Evolutionary conservation across 2,329 filamentous ascomycete genomes (phyloP), one percentile per base, ranked within the genome.

Genomic region (Penicillium sp.): DNA sequence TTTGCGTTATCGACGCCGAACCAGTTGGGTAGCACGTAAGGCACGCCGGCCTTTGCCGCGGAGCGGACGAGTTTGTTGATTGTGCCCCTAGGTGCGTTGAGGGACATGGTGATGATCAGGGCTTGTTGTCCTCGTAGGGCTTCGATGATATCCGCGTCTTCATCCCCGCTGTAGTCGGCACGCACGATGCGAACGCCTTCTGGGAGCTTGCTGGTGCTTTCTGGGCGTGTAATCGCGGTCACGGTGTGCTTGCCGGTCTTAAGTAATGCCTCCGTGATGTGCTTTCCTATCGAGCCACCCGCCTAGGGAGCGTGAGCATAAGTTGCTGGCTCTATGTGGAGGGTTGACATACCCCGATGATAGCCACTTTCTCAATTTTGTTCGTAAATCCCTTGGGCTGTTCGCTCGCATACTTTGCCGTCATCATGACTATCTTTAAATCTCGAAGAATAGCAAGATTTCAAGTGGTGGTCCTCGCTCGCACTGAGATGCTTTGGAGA

Each of bases 321-420:
- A 39, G 34, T 39, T 28, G 25, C 25, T 7, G 25, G 4, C 25
- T 6, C 25, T 5, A 5, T 55, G 20, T 20, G 8, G 42, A 6
- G 7, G 48, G 37, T 17, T 41, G 12, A 49, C 54, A 11, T 57
- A 60, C 58, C 4, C 58, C 58, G 20, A 60, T 48, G 38, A 60
- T 42, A 14, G 58, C 58, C 5, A 60, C 54, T 31, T 22, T 57
- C 25, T 60, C 48, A 8, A 60, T 43, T 42, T 17, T 41, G n/a
- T 60, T 60, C 11, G 28, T 20, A 15, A 60, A 60, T 11, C 58
- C 58, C 35, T 42, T 3, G n/a, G 54, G 42, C 42, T 60, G 48
- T 37, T 57, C 28, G 22, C 39, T 50, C 5, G 58, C 58, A 48
- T 60, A 60, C 22, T 22, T 37, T 5, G 31, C 15, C 17, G 25